Percentiles rank a stretch among this genome's conserved stretches.
phyloP scores from a whole-genome alignment of 441 rosid species.

The Daphne laureola region DNA sequence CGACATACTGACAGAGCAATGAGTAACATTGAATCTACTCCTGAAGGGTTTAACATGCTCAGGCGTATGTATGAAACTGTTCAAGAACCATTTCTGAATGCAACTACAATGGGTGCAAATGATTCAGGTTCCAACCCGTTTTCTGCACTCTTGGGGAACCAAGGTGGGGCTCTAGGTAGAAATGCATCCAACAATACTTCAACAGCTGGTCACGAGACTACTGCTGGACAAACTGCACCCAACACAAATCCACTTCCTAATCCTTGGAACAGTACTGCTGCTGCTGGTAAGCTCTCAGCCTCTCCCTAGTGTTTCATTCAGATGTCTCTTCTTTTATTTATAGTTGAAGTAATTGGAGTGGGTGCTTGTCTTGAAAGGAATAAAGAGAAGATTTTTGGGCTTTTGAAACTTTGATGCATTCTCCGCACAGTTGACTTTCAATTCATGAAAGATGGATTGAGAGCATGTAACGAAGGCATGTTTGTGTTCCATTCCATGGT shows the following conservation, averaged over 20 bases:
- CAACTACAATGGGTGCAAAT: slow-evolving; percentile 46
- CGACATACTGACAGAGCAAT: slow-evolving; percentile 55
- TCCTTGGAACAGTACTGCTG: slow-evolving; percentile 52
- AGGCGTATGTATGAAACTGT: slow-evolving; percentile 70
- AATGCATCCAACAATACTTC: slow-evolving; percentile 35
- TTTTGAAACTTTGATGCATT: too few relatives aligned
- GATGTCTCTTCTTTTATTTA: not conserved
- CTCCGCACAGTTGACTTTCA: too few relatives aligned
- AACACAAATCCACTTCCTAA: slow-evolving; percentile 62
- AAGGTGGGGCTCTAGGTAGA: slow-evolving; percentile 36
- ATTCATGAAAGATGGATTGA: not conserved
- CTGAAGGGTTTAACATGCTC: slow-evolving; percentile 61
- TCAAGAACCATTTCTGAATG: slow-evolving; percentile 56
- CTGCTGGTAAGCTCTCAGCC: slow-evolving; percentile 32
- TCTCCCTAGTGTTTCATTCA: not conserved
- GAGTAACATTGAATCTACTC: slow-evolving; percentile 66
- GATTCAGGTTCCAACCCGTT: slow-evolving; percentile 45
- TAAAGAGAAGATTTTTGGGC: not conserved
- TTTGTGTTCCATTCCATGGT: too few relatives aligned
- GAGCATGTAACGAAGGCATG: too few relatives aligned
- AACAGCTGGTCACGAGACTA: slow-evolving; percentile 33
- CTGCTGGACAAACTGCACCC: slow-evolving; percentile 35
- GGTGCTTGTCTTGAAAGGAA: slow-evolving; percentile 3
- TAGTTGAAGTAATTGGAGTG: too few relatives aligned
- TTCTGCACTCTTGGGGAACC: slow-evolving; percentile 56